phyloP scores from a whole-genome alignment of 2,329 filamentous ascomycete species.

The Lomentospora prolificans region DNA sequence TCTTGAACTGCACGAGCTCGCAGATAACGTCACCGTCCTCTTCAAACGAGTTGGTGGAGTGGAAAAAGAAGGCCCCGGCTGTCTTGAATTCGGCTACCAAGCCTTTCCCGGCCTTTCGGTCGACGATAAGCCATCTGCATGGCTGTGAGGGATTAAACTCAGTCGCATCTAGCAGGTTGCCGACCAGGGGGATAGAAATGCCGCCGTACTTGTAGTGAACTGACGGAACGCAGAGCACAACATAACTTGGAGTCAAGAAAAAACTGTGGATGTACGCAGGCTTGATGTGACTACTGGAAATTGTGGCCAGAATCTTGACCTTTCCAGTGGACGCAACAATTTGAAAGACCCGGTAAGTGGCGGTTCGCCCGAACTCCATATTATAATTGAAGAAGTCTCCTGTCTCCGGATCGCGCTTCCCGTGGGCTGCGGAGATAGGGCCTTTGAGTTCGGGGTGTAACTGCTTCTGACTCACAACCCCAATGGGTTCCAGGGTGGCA shows the following conservation, averaged over 20 bases:
- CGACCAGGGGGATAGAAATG: constrained; percentile 49
- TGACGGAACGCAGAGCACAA: constrained; percentile 65
- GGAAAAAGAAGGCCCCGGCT: constrained; percentile 66
- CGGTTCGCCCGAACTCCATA: constrained; percentile 46
- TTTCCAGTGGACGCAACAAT: constrained; percentile 52
- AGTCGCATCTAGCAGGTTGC: constrained; percentile 61
- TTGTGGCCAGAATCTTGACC: constrained; percentile 61
- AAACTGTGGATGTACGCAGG: constrained; percentile 77
- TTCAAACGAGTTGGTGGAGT: constrained; percentile 70
- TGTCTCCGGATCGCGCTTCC: constrained; percentile 58
- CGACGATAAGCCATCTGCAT: constrained; percentile 65
- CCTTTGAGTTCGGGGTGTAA: constrained; percentile 63
- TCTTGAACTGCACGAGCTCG: constrained; percentile 56
- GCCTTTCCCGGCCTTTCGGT: constrained; percentile 51
- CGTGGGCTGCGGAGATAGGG: constrained; percentile 59
- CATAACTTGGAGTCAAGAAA: constrained; percentile 60
- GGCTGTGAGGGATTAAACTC: constrained; percentile 46
- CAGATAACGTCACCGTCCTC: constrained; percentile 49
- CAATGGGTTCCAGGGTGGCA: constrained; percentile 62
- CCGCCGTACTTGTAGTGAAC: constrained; percentile 50
- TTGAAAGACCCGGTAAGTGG: constrained; percentile 61
- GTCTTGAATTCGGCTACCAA: constrained; percentile 61
- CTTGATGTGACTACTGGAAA: constrained; percentile 36
- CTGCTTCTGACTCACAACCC: constrained; percentile 44
- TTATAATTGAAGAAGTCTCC: constrained; percentile 80